phyloP scores from a whole-genome alignment of 805 yeast genomes.

The Candida lessepsii region DNA sequence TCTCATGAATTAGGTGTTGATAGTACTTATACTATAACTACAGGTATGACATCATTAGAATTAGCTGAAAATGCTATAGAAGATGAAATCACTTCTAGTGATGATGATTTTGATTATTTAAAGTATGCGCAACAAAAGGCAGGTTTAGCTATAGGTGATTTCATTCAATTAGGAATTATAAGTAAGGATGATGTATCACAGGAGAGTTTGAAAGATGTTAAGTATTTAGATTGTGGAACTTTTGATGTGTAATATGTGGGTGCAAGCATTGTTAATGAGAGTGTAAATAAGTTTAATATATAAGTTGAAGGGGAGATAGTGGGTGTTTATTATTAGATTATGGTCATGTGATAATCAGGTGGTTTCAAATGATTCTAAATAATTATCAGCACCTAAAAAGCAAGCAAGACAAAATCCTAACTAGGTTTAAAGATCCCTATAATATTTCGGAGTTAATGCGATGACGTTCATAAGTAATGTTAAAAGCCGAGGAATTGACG shows the following conservation, averaged over 20 bases:
- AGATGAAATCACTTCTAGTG: constrained; percentile 37
- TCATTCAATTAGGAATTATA: constrained; percentile 58
- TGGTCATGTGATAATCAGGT: too few species aligned
- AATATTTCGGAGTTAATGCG: too few species aligned
- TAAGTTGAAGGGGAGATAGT: too few species aligned
- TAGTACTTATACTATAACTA: constrained; percentile 39
- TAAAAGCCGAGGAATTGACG: too few species aligned
- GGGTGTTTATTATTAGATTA: background rate
- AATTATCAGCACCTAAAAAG: too few species aligned
- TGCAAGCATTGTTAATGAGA: too few species aligned
- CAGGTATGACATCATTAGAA: constrained; percentile 57
- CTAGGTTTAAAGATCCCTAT: too few species aligned
- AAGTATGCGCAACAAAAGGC: constrained; percentile 75
- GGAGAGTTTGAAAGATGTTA: constrained; percentile 29
- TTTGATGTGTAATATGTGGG: constrained; percentile 9
- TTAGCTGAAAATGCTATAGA: constrained; percentile 18
- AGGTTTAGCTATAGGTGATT: constrained; percentile 71
- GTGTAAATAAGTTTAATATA: too few species aligned
- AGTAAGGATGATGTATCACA: too few species aligned
- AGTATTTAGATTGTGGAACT: constrained; percentile 36
- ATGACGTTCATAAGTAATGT: too few species aligned
- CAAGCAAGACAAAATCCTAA: too few species aligned
- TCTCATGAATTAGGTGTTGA: constrained; percentile 36
- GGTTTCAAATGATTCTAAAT: too few species aligned
- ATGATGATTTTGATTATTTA: constrained; percentile 76